Evolutionary conservation across 371 early-diverging fungal species (phyloP).

Genomic region (Capniomyces stellatus): DNA sequence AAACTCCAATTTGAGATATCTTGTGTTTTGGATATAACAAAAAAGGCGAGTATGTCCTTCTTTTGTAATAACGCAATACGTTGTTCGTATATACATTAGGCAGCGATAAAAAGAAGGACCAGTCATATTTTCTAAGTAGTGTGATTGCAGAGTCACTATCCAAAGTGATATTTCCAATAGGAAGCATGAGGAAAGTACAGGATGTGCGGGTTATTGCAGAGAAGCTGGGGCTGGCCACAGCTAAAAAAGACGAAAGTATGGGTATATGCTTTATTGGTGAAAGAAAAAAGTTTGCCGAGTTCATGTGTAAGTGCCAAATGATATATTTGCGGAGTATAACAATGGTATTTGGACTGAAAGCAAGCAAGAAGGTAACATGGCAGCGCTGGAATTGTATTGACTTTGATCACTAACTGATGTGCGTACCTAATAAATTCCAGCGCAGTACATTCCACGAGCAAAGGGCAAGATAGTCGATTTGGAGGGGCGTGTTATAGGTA

Average conservation of each 20-base stretch:
- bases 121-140: conserved; percentile 75
- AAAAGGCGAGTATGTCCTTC: background rate
- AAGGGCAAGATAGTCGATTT: conserved; percentile 42
- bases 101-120: conserved; percentile 64
- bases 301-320: conserved; percentile 46
- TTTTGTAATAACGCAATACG: background rate
- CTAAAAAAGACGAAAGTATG: conserved; percentile 75
- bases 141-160: conserved; percentile 4
- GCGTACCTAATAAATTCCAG: background rate
- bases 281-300: conserved; percentile 50
- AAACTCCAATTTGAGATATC: background rate
- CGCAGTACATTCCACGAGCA: conserved; percentile 28
- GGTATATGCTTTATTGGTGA: conserved; percentile 93
- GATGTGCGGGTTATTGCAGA: conserved; percentile 54
- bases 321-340: background rate
- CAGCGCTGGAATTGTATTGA: background rate
- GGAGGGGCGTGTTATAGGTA: conserved; percentile 36
- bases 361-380: background rate
- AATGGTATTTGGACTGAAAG: background rate
- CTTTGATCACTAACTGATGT: background rate
- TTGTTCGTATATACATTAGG: conserved; percentile 14
- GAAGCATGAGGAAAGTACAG: conserved; percentile 38
- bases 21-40: background rate
- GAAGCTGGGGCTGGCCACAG: conserved; percentile 33
- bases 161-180: conserved; percentile 69